Conservation (phyloP, 306 rosid species). For the Bauhinia variegata region DNA sequence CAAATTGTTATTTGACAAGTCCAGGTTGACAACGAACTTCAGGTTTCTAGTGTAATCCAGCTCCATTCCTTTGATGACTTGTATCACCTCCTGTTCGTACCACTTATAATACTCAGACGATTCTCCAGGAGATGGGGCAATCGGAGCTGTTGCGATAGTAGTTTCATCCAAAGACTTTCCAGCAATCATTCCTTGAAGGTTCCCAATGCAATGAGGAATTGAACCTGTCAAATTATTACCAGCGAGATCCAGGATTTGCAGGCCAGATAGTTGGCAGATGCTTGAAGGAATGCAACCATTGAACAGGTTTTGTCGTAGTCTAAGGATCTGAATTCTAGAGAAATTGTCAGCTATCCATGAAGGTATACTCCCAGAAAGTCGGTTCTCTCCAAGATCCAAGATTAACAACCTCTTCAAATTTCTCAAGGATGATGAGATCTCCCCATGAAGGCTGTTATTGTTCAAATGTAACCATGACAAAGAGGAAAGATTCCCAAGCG, state of each 20-base stretch:
- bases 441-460: slow-evolving; percentile 27
- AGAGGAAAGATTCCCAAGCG: neutral
- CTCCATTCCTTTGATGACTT: slow-evolving; percentile 16
- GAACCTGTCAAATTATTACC: too few relatives aligned
- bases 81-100: slow-evolving; percentile 15
- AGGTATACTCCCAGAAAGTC: neutral
- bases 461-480: slow-evolving; percentile 31
- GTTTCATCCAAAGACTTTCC: too few relatives aligned
- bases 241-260: slow-evolving; percentile 20
- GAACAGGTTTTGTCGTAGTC: too few relatives aligned
- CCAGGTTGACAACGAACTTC: too few relatives aligned
- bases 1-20: slow-evolving; percentile 32
- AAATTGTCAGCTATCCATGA: neutral
- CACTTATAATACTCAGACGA: neutral
- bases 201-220: too few relatives aligned
- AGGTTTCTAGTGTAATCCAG: slow-evolving; percentile 17
- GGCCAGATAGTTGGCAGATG: neutral
- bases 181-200: too few relatives aligned
- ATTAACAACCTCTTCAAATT: accelerated
- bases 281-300: slow-evolving; percentile 27
- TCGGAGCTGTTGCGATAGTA: too few relatives aligned
- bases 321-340: neutral
- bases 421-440: neutral
- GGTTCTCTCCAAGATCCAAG: slow-evolving; percentile 6
- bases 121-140: neutral